Base-by-base conservation (phyloP, 2,329 filamentous ascomycete species). In the Cryoendolithus antarcticus region DNA sequence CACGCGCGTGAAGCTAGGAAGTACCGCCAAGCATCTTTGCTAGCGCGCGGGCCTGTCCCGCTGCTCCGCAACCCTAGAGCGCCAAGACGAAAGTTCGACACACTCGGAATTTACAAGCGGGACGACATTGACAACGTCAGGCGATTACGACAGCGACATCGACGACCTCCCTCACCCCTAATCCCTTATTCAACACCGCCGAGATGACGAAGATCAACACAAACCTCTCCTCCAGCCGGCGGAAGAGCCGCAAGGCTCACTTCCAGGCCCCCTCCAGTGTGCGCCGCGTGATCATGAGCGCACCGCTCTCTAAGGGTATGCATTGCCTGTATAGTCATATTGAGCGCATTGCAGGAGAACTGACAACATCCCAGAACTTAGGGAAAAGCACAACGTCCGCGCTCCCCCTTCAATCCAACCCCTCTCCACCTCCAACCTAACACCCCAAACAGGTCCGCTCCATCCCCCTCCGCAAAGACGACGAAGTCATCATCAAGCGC, bases 161-260 rank as follows among this genome's bases (percentile, higher is more conserved):
- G 15, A 19, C 15, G 15, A 3, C 15, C 39, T 36, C 39, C 42
- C 37, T 38, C 33, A 35, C 39, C 40, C 40, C 44, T 39, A 19
- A 19, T 19, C 30, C 15, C 45, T 41, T 29, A 30, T 39, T 34
- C 37, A 44, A 43, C 34, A 50, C 60, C 60, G 55, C 56, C 73
- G 75, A 65, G 67, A 84, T 84, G 80, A 75, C 71, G 62, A 84
- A 83, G 69, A 71, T 82, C 64, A 79, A 74, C 71, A 64, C 61
- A 60, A 62, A 65, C 60, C 62, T 86, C 62, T 66, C 74, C 68
- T 85, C 84, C 69, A 94, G 86, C 64, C 80, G 89, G 72, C 82
- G 89, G 74, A 98, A 98, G 86, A 91, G 86, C 72, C 86, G 91
- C 71, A 94, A 94, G 77, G 84, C 86, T 66, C 89, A 98, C 78